Conservation (phyloP, 2,329 filamentous ascomycete genomes). For the Arthroderma sp. region DNA sequence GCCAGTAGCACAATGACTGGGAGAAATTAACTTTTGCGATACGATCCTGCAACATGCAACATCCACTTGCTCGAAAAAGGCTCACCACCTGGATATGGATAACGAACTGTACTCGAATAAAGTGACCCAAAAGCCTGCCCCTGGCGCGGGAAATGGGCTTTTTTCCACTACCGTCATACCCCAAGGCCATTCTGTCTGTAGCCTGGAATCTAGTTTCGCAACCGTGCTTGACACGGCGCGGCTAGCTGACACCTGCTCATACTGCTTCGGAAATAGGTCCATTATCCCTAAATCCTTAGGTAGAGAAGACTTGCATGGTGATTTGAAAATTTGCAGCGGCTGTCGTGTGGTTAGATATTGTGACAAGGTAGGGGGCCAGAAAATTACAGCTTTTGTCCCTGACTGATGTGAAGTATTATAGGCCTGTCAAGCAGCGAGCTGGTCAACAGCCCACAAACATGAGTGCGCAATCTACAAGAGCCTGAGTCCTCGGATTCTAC, state of each 20-base stretch:
- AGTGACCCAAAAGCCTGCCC: constrained; percentile 2
- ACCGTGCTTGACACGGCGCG: constrained; percentile 40
- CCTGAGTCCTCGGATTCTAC: constrained; percentile 36
- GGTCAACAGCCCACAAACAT: constrained; percentile 45
- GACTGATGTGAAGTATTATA: constrained; percentile 16
- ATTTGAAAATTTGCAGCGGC: constrained; percentile 43
- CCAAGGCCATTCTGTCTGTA: constrained; percentile 37
- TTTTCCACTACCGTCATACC: constrained; percentile 39
- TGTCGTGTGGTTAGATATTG: constrained; percentile 49
- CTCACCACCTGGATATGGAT: too few species aligned
- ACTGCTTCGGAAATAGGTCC: constrained; percentile 35
- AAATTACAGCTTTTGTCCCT: not conserved
- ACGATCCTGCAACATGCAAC: too few species aligned
- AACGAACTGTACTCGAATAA: too few species aligned
- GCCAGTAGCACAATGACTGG: too few species aligned
- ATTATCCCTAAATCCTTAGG: constrained; percentile 17
- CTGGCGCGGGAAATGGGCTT: constrained; percentile 38
- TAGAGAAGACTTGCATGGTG: constrained; percentile 10
- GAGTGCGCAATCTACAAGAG: constrained; percentile 43
- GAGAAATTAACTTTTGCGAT: too few species aligned
- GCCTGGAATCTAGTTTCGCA: constrained; percentile 39
- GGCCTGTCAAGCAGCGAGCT: constrained; percentile 47
- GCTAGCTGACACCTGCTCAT: constrained; percentile 43
- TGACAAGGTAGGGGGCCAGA: constrained; percentile 35
- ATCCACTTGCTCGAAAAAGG: too few species aligned